Conservation (phyloP, 2,329 filamentous ascomycete genomes). For the Monilinia vaccinii-corymbosi region DNA sequence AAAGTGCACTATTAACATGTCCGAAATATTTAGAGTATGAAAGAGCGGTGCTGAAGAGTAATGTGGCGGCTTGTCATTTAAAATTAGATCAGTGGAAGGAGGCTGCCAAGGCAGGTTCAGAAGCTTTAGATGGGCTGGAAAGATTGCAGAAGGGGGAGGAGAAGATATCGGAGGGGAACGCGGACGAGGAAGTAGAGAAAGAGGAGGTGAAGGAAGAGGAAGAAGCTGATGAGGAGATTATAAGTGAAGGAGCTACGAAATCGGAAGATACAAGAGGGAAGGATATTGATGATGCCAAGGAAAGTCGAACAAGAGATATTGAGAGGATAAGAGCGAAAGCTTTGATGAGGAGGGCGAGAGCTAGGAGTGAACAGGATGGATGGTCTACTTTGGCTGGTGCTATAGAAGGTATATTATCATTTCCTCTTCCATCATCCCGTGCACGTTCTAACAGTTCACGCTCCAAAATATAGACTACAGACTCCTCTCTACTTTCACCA, state of each 20-base stretch:
- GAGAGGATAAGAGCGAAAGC: slow-evolving; percentile 73
- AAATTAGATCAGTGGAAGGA: slow-evolving; percentile 82
- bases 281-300: slow-evolving; percentile 50
- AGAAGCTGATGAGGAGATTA: slow-evolving; percentile 49
- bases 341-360: slow-evolving; percentile 44
- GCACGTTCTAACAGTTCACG: not conserved
- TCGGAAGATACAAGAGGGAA: slow-evolving; percentile 32
- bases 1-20: slow-evolving; percentile 67
- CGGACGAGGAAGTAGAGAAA: slow-evolving; percentile 44
- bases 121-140: slow-evolving; percentile 64
- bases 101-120: slow-evolving; percentile 63
- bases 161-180: slow-evolving; percentile 29
- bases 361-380: slow-evolving; percentile 56
- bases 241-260: slow-evolving; percentile 48
- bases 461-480: slow-evolving; percentile 56
- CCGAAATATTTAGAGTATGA: slow-evolving; percentile 84
- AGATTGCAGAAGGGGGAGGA: slow-evolving; percentile 37
- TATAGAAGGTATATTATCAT: slow-evolving; percentile 37
- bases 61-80: slow-evolving; percentile 81
- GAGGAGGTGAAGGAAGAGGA: slow-evolving; percentile 30
- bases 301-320: slow-evolving; percentile 67
- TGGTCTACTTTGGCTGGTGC: slow-evolving; percentile 77
- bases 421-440: too few relatives aligned
- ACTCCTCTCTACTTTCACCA: slow-evolving; percentile 46
- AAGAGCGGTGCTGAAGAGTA: slow-evolving; percentile 76